A percentile compares a stretch with the other conserved stretches of the same genome.
These are phyloP conservation scores for Pulveroboletus sp. DNA, from an alignment of 768 basidiomycete species.

Conservation along the genomic window DNA sequence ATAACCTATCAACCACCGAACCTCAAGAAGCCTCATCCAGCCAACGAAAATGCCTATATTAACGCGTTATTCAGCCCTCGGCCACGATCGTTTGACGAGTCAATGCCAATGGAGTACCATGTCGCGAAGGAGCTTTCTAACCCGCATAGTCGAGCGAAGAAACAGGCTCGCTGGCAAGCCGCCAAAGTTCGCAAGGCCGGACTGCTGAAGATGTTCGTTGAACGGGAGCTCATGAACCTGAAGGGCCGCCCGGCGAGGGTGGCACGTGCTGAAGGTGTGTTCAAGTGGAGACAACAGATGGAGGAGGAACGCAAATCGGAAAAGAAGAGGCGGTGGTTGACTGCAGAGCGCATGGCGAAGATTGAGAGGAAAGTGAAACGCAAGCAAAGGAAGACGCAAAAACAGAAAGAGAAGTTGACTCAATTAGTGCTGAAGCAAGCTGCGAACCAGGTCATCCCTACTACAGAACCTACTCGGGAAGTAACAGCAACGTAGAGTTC, in stretches of 20 bases:
- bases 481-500: background rate
- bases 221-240: conserved; percentile 50
- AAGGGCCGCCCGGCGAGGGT: conserved; percentile 59
- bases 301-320: conserved; percentile 55
- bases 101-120: conserved; percentile 61
- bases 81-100: conserved; percentile 43
- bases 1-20: conserved; percentile 69
- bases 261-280: conserved; percentile 69
- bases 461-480: conserved; percentile 9
- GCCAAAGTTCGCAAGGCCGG: conserved; percentile 44
- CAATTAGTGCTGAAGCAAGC: conserved; percentile 50
- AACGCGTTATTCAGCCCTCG: conserved; percentile 44
- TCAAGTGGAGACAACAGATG: conserved; percentile 64
- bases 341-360: conserved; percentile 36
- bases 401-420: conserved; percentile 51
- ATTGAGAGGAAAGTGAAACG: conserved; percentile 34
- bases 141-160: conserved; percentile 80
- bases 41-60: conserved; percentile 57
- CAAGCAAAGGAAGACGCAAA: conserved; percentile 41
- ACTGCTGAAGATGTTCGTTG: conserved; percentile 51
- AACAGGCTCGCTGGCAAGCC: conserved; percentile 70
- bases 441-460: conserved; percentile 58
- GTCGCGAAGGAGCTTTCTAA: conserved; percentile 71
- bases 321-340: conserved; percentile 53
- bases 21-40: conserved; percentile 35